Evolutionary conservation across 176 grass and related monocot species (phyloP).

Genomic region (Poa pratensis): DNA sequence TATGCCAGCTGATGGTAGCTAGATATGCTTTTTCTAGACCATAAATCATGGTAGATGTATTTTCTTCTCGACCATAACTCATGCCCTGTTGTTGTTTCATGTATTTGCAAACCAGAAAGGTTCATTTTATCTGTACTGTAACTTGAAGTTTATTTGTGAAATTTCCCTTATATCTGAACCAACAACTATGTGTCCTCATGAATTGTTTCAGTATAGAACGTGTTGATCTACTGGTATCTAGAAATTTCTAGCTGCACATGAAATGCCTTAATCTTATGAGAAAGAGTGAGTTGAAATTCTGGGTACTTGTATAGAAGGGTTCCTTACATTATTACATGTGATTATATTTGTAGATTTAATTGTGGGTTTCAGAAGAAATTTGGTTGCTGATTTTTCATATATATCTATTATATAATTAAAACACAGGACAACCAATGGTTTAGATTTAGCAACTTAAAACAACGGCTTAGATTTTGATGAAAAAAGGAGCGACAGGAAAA

Average conservation of each 20-base stretch:
- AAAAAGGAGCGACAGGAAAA: too few species aligned
- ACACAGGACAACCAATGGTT: too few species aligned
- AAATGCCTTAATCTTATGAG: neutral
- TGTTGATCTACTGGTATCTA: neutral
- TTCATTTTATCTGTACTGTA: neutral
- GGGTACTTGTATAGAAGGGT: neutral
- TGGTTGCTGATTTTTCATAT: neutral
- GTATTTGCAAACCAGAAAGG: neutral
- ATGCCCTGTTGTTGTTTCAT: neutral
- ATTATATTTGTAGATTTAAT: neutral
- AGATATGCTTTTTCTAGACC: too few species aligned
- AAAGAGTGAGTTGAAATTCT: neutral
- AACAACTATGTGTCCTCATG: neutral
- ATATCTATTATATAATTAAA: too few species aligned
- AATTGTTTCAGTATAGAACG: neutral
- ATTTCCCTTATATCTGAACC: neutral
- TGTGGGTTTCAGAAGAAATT: neutral
- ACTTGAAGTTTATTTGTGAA: neutral
- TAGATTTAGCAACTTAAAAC: too few species aligned
- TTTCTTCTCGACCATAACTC: too few species aligned
- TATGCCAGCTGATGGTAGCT: too few species aligned
- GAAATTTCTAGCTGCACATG: neutral
- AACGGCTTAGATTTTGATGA: too few species aligned
- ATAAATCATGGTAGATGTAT: too few species aligned
- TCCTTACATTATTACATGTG: neutral